phyloP scores from a whole-genome alignment of 805 yeast genomes.

The Nakazawaea ernobii region DNA sequence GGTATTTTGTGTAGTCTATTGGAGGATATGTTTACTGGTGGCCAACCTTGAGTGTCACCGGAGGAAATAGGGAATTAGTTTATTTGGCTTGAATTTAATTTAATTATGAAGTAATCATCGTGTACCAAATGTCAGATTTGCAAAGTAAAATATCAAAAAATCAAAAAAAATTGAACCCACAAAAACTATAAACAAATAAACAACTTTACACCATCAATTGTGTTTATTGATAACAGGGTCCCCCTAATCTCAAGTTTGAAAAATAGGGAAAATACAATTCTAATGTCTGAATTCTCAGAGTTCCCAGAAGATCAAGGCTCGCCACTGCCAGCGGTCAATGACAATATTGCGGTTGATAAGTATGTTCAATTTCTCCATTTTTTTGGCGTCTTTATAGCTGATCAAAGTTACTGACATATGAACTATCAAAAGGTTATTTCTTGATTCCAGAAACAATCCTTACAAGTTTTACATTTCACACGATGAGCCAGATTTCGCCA shows the following conservation, averaged over 20 bases:
- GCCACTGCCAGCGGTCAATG: background rate
- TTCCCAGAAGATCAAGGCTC: constrained; percentile 4
- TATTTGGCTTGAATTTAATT: too few relatives aligned
- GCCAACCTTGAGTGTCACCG: background rate
- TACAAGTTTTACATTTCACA: constrained; percentile 2
- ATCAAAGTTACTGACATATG: background rate
- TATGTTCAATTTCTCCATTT: background rate
- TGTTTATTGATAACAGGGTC: background rate
- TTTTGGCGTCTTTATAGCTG: too few relatives aligned
- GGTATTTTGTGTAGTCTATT: background rate
- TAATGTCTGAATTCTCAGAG: constrained; percentile 6
- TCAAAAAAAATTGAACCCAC: background rate
- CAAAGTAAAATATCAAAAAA: background rate
- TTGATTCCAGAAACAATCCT: background rate
- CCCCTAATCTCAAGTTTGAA: background rate
- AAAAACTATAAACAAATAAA: background rate
- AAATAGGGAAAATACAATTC: background rate
- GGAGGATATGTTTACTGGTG: background rate
- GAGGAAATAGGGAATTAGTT: background rate
- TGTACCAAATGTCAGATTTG: background rate
- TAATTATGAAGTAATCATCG: background rate
- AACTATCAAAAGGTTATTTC: constrained; percentile 1
- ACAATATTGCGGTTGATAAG: background rate
- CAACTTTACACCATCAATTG: constrained; percentile 1
- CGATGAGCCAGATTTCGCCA: constrained; percentile 10